Evolutionary conservation across 257 asterid species (phyloP).

Genomic region (Solanum paucissectum): DNA sequence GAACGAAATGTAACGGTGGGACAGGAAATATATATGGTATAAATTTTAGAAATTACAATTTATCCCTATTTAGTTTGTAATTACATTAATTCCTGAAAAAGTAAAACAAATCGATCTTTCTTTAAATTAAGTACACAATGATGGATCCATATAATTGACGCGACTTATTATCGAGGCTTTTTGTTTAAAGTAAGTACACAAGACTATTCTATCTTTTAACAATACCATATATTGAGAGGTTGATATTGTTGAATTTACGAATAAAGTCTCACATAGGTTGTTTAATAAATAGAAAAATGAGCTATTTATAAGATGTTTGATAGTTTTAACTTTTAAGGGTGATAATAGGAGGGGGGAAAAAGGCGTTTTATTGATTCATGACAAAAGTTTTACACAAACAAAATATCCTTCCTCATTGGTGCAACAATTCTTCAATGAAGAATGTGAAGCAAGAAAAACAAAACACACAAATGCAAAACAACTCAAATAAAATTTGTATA

Average conservation of each 20-base stretch:
- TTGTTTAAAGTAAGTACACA: neutral
- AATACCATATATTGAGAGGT: neutral
- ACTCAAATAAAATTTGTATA: neutral
- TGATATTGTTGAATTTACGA: neutral
- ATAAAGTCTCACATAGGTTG: neutral
- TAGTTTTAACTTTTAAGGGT: neutral
- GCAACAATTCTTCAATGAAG: neutral
- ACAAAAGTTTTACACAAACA: neutral
- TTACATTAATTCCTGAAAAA: no score
- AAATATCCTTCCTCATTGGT: neutral
- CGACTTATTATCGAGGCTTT: neutral
- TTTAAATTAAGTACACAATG: neutral
- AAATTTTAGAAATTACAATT: no score
- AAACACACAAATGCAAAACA: neutral
- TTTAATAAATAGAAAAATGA: no score
- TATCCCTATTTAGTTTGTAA: no score
- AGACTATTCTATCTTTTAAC: neutral
- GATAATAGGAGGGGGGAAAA: neutral
- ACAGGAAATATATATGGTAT: neutral
- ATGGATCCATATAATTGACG: neutral
- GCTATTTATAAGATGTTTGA: neutral
- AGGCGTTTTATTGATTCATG: neutral
- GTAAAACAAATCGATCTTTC: neutral
- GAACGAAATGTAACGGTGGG: neutral
- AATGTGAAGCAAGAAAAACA: neutral